Percentiles rank a stretch among this genome's conserved stretches.
These are phyloP conservation scores for Phascolomyces articulosus DNA, from an alignment of 371 early-diverging fungal genomes.

Conservation along the genomic window DNA sequence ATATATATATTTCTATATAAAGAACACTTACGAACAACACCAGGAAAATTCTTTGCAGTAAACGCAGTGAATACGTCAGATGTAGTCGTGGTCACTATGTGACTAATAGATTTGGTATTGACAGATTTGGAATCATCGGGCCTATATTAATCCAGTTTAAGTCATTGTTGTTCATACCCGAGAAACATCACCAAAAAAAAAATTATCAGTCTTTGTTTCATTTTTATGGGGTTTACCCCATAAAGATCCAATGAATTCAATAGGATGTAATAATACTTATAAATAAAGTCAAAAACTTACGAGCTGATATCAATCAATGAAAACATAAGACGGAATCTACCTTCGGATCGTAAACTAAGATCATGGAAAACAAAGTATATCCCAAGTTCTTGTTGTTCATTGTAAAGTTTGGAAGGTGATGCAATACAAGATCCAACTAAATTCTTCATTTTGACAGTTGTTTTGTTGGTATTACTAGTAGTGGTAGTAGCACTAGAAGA, in stretches of 20 bases:
- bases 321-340: slow-evolving; percentile 66
- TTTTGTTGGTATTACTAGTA: slow-evolving; percentile 14
- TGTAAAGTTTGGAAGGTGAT: slow-evolving; percentile 66
- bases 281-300: slow-evolving; percentile 35
- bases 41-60: slow-evolving; percentile 70
- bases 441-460: slow-evolving; percentile 52
- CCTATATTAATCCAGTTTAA: too few relatives aligned
- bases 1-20: too few relatives aligned
- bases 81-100: slow-evolving; percentile 36
- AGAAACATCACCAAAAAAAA: too few relatives aligned
- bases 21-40: slow-evolving; percentile 61
- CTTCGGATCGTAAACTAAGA: slow-evolving; percentile 69
- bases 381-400: slow-evolving; percentile 65
- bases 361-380: slow-evolving; percentile 82
- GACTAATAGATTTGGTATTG: slow-evolving; percentile 35
- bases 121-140: slow-evolving; percentile 32
- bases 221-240: too few relatives aligned
- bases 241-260: too few relatives aligned
- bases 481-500: background rate
- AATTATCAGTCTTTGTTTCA: too few relatives aligned
- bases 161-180: slow-evolving; percentile 15
- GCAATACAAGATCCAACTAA: slow-evolving; percentile 76
- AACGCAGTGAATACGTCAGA: slow-evolving; percentile 62
- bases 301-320: slow-evolving; percentile 53
- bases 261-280: too few relatives aligned